phyloP scores from a whole-genome alignment of 73 alveolate species.

The Tetrahymena thermophila region DNA sequence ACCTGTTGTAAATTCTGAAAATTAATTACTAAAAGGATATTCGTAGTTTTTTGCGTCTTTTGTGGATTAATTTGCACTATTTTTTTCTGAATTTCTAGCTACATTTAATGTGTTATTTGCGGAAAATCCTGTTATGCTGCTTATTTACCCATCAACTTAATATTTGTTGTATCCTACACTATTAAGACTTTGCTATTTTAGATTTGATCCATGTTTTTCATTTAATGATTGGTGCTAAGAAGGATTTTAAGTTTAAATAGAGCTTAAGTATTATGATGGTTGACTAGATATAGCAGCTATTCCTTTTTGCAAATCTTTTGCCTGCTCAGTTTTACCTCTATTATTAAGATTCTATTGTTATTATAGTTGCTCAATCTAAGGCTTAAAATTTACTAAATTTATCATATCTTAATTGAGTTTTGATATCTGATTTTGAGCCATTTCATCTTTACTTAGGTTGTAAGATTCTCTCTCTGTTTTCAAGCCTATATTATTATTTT shows the following conservation, averaged over 20 bases:
- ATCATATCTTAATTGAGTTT: neutral
- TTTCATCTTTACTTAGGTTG: neutral
- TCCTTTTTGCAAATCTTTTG: neutral
- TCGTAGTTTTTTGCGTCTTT: neutral
- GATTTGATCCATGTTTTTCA: neutral
- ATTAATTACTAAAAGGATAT: neutral
- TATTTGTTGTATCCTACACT: neutral
- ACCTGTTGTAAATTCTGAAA: neutral
- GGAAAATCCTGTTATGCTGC: neutral
- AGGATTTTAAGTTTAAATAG: neutral
- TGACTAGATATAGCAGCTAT: neutral
- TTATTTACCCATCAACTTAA: neutral
- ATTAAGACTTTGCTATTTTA: neutral
- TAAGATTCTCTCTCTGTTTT: neutral
- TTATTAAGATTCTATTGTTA: neutral
- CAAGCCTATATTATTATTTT: neutral
- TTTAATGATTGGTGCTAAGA: neutral
- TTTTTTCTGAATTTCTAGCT: neutral
- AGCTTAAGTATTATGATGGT: neutral
- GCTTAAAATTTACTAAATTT: neutral
- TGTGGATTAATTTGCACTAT: neutral
- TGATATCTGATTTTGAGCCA: neutral
- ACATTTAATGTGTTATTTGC: neutral
- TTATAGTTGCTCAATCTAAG: neutral
- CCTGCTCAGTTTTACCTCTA: neutral